Evolutionary conservation across 352 stramenopile genomes (phyloP), one percentile per base, ranked within the genome.

Genomic region (Peronospora farinosa): DNA sequence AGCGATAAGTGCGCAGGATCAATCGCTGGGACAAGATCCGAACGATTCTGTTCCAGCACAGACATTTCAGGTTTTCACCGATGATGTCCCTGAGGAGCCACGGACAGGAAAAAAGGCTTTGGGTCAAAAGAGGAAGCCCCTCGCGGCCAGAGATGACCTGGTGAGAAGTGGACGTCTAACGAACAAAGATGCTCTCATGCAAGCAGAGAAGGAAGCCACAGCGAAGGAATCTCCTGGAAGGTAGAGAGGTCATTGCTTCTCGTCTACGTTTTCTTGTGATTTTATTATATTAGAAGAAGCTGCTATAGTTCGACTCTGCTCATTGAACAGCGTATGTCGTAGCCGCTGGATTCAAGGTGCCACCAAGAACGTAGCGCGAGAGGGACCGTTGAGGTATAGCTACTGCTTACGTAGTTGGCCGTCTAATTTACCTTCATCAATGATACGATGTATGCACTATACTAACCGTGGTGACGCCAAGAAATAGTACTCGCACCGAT

Each of bases 161-260:
- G 63, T 80, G 13, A 64, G 57, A 11, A 51, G 60, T 39, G 69
- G 64, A 15, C 65, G 76, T 23, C 40, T 88, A 21, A 92, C 80
- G 21, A 90, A 94, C 65, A 88, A 85, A 52, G 83, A 94, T 50
- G 67, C 77, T 49, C 56, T 94, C 33, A 60, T 88, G 72, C 65
- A 83, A 59, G 63, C 54, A 43, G 50, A 68, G 47, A 65, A 62
- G 23, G 50, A 65, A 63, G 38, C 41, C 17, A 42, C 23, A 30
- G 44, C 42, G 21, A 68, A 72, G 23, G 33, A 59, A 25, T 52
- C 48, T n/a, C 13, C 51, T 8, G 46, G 49, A 61, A 84, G 72
- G 72, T 84, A 84, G 57, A 65, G 47, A 51, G 49, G 50, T 13
- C 13, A 23, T 27, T 25, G 11, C 15, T 11, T 61, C 28, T 56